Evolutionary conservation across 1,139 yeast genomes (phyloP), one percentile per base, ranked within the genome.

Genomic region (Candida dubliniensis): DNA sequence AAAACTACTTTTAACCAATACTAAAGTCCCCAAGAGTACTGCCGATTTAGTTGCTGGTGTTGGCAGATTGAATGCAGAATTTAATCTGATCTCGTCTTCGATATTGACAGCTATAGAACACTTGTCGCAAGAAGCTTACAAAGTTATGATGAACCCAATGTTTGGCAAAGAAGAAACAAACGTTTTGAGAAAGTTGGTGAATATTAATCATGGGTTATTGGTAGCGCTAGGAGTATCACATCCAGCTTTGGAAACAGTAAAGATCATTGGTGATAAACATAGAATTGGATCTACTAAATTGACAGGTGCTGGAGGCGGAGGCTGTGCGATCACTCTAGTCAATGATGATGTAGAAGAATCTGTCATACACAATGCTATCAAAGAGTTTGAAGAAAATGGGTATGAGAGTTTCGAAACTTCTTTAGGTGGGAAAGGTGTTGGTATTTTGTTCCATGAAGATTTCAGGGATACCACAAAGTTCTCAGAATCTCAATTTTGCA

Each of bases 281-380:
- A 60, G 69, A 1, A 66, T 93, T 31, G 99, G 99, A 6, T 83
- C 87, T 47, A 91, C 99, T 1, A 93, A 93, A 63, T 75, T 93
- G 48, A 93, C 99, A 0, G 99, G 99, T 36, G 99, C 99, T 0
- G 99, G 99, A 24, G 99, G 99, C 14, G 99, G 99, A 37, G 99
- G 99, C 1, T 93, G 99, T 69, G 96, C 97, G 14, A 85, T 95
- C 45, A 93, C 98, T 0, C 69, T 93, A 42, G 74, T 91, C 10
- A 72, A 80, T 41, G 84, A 79, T 41, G 74, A 71, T 9, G 70
- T 69, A 3, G 59, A 63, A 1, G 69, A 61, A 35, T 57, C 49
- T 1, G 52, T 46, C 1, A 53, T 75, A 10, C 58, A 60, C 13
- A 65, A 64, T 8, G 74, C 73, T 1, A 65, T 66, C 10, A 54